Base-by-base conservation (phyloP, 345 rosid species). In the Abelmoschus esculentus region DNA sequence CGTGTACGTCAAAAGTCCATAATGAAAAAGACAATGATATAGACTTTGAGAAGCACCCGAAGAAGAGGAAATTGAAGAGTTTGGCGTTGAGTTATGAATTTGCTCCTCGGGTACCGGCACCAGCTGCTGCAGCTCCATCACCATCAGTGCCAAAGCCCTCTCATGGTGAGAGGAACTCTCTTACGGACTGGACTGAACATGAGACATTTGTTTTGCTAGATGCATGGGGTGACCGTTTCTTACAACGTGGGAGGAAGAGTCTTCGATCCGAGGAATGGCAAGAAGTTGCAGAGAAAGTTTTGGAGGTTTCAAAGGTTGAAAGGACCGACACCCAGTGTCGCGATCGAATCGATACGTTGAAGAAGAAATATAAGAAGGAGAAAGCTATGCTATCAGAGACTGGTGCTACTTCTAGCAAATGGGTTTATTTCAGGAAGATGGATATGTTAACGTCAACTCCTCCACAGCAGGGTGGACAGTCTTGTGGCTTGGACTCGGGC, bases 321-420 rank as follows among this genome's bases (percentile, higher is more conserved):
- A 84, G 87, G 69, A 82, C 95, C 0, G 98, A 96, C 75, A 87
- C 87, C 0, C 97, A 92, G 44, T 96, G 99, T 72, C 78, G 98
- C 62, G 89, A 87, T 67, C 89, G 93, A 32, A 73, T 96, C 75
- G 99, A 96, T 78, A 83, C 86, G 0, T 76, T 96, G 83, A 96
- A 96, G 86, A 92, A 92, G 83, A 96, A 89, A 88, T 96, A 92
- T 56, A 89, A 89, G 80, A 89, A 92, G 78, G 98, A 96, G 84
- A 96, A 81, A 84, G 66, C 54, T 36, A 87, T 75, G 75, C 14
- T 81, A 19, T 73, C 73, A 1, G 93, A 84, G 75, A 73, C 78
- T 0, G 82, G 85, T 2, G 74, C 76, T 18, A 69, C 74, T 54
- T 70, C 81, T 15, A 89, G 86, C 84, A 90, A 83, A 66, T 96